These are phyloP conservation scores for Peribolospora kevripleyi DNA, from an alignment of 768 basidiomycete species.

Conservation along the genomic window DNA sequence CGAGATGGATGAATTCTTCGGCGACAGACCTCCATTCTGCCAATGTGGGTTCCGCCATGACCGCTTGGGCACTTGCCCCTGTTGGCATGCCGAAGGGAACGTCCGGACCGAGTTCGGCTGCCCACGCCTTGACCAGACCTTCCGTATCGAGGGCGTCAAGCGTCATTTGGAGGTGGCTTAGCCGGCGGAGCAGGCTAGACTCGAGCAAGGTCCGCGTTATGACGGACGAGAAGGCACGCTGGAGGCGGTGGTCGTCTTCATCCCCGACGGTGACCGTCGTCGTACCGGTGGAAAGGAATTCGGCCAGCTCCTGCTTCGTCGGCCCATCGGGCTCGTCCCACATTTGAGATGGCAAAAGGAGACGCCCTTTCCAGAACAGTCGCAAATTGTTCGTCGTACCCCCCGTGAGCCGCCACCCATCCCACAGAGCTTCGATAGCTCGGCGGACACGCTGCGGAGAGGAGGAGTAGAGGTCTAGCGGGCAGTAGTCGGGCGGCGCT, in stretches of 20 bases:
- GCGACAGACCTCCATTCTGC: conserved; percentile 44
- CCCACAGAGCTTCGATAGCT: conserved; percentile 48
- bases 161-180: conserved; percentile 41
- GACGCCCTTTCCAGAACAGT: conserved; percentile 29
- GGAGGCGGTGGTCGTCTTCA: neutral
- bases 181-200: conserved; percentile 30
- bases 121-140: conserved; percentile 25
- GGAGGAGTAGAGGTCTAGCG: conserved; percentile 67
- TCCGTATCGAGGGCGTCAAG: conserved; percentile 72
- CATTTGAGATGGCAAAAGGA: neutral
- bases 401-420: conserved; percentile 38
- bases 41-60: conserved; percentile 30
- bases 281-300: neutral
- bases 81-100: neutral
- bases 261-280: neutral
- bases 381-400: conserved; percentile 59
- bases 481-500: conserved; percentile 35
- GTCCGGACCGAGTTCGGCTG: conserved; percentile 4
- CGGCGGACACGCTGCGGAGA: conserved; percentile 34
- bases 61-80: conserved; percentile 2
- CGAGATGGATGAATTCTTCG: conserved; percentile 25
- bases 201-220: conserved; percentile 29
- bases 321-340: neutral
- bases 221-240: conserved; percentile 20
- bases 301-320: neutral